Evolutionary conservation across 1,284 basidiomycete species (phyloP).

Genomic region (Pterulicium gracile): DNA sequence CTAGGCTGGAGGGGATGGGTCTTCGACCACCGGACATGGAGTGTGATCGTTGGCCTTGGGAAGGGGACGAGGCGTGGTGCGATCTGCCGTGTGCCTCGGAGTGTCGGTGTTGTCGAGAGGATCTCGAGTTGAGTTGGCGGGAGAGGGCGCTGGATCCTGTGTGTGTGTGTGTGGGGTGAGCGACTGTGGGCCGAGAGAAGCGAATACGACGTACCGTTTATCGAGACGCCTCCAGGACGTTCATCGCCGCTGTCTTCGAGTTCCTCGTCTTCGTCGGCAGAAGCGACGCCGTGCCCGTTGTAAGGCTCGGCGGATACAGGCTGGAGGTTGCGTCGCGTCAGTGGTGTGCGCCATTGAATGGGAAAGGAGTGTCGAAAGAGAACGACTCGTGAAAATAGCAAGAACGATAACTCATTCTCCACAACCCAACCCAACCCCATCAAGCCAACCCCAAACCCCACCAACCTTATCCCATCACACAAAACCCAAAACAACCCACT

Average conservation of each 20-base stretch:
- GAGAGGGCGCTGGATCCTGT: slow-evolving; percentile 14
- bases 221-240: background rate
- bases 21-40: slow-evolving; percentile 10
- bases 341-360: slow-evolving; percentile 8
- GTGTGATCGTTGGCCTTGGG: slow-evolving; percentile 13
- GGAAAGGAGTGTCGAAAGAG: slow-evolving; percentile 6
- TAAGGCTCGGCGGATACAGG: slow-evolving; percentile 45
- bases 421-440: no score
- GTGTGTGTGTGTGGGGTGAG: no score
- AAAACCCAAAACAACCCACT: no score
- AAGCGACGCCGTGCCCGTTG: slow-evolving; percentile 35
- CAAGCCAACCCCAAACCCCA: no score
- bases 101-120: slow-evolving; percentile 27
- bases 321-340: no score
- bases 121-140: slow-evolving; percentile 14
- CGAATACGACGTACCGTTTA: background rate
- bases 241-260: slow-evolving; percentile 33
- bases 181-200: no score
- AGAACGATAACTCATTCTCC: no score
- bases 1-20: slow-evolving; percentile 9
- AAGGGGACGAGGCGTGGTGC: slow-evolving; percentile 18
- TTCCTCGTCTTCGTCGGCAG: slow-evolving; percentile 48
- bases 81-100: slow-evolving; percentile 18
- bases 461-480: no score
- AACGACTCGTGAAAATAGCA: slow-evolving; percentile 53